phyloP scores from a whole-genome alignment of 345 rosid species.

The Psidium guajava region DNA sequence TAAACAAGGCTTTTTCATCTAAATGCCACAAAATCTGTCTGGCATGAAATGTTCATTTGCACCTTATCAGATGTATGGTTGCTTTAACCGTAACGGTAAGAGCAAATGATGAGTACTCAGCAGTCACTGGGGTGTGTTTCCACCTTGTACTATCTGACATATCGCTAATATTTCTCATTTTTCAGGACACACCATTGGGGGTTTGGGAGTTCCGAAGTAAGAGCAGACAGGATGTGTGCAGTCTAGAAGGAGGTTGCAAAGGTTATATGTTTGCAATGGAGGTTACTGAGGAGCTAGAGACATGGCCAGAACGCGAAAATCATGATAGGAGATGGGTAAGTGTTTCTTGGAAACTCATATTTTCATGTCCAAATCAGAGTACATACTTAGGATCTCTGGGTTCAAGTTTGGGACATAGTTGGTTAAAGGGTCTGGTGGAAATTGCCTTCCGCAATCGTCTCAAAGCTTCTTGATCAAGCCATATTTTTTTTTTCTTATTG shows the following conservation, averaged over 20 bases:
- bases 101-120: not conserved
- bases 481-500: not conserved
- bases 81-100: not conserved
- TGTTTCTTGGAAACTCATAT: not conserved
- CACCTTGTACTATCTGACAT: not conserved
- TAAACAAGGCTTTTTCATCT: not conserved
- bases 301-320: constrained; percentile 63
- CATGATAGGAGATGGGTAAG: constrained; percentile 64
- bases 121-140: not conserved
- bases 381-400: not conserved
- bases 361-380: not conserved
- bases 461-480: not conserved
- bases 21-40: not conserved
- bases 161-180: not conserved
- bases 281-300: constrained; percentile 72
- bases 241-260: constrained; percentile 39
- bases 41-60: not conserved
- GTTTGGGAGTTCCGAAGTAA: constrained; percentile 60
- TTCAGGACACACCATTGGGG: constrained; percentile 66
- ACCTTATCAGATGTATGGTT: not conserved
- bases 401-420: not conserved
- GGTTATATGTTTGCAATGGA: constrained; percentile 55
- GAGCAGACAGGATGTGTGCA: constrained; percentile 28
- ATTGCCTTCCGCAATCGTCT: not conserved
- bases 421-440: not conserved